Percentiles rank a stretch among this genome's conserved stretches.
These are phyloP conservation scores for Berberis thunbergii DNA, from an alignment of 164 flowering plant species.

Conservation along the genomic window DNA sequence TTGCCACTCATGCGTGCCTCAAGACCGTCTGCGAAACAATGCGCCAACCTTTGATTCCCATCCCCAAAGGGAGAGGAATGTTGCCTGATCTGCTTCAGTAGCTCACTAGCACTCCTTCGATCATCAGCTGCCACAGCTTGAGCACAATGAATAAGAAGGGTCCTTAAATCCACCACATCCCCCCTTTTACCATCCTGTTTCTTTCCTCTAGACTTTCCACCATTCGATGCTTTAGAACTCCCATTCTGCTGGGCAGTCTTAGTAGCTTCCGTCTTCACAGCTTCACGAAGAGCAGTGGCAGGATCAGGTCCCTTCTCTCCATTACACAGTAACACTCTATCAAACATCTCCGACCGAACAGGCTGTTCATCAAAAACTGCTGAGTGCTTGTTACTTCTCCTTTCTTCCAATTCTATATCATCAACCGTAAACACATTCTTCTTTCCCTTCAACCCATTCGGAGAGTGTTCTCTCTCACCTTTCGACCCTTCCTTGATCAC, in stretches of 20 bases:
- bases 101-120: slow-evolving; percentile 46
- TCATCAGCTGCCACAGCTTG: slow-evolving; percentile 84
- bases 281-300: slow-evolving; percentile 23
- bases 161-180: slow-evolving; percentile 76
- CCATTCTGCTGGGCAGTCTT: slow-evolving; percentile 30
- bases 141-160: slow-evolving; percentile 68
- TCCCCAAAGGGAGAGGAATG: slow-evolving; percentile 81
- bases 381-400: slow-evolving; percentile 57
- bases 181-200: slow-evolving; percentile 42
- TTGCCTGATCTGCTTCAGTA: slow-evolving; percentile 64
- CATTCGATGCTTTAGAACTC: slow-evolving; percentile 30
- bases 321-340: slow-evolving; percentile 47
- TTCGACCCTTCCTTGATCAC: slow-evolving; percentile 18
- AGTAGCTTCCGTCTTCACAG: slow-evolving; percentile 27
- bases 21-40: slow-evolving; percentile 69
- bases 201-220: slow-evolving; percentile 49
- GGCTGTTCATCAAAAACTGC: slow-evolving; percentile 38
- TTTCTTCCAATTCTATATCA: slow-evolving; percentile 29
- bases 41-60: slow-evolving; percentile 66
- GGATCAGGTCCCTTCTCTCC: slow-evolving; percentile 7
- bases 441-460: slow-evolving; percentile 30
- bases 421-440: slow-evolving; percentile 37
- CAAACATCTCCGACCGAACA: slow-evolving; percentile 43
- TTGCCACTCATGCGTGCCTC: slow-evolving; percentile 88
- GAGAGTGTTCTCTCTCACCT: slow-evolving; percentile 11